Evolutionary conservation across 352 stramenopile species (phyloP).

Genomic region (Phytophthora constricta): DNA sequence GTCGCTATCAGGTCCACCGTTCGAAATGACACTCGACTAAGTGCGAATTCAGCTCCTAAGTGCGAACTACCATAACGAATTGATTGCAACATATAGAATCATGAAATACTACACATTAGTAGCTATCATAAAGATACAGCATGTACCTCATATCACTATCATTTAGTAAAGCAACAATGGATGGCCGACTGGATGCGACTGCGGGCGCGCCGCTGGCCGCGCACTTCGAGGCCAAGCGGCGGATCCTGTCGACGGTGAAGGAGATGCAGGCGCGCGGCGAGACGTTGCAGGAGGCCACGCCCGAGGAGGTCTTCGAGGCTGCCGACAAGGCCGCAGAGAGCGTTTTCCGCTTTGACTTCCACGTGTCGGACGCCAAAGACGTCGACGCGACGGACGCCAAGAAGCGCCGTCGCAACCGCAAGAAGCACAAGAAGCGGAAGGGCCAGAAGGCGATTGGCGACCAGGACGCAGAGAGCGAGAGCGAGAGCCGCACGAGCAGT

Average conservation of each 20-base stretch:
- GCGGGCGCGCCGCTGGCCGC: slow-evolving; percentile 38
- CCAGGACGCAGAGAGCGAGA: slow-evolving; percentile 3
- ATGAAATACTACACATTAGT: no score
- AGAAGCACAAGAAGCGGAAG: slow-evolving; percentile 36
- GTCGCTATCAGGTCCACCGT: slow-evolving; percentile 3
- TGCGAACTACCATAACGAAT: no score
- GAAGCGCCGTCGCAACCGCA: slow-evolving; percentile 42
- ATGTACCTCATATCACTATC: no score
- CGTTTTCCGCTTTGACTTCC: slow-evolving; percentile 67
- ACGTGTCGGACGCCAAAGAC: slow-evolving; percentile 17
- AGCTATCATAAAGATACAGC: no score
- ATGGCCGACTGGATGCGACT: slow-evolving; percentile 25
- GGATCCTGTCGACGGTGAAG: slow-evolving; percentile 41
- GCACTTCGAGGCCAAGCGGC: slow-evolving; percentile 59
- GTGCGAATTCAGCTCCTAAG: slow-evolving; percentile 17
- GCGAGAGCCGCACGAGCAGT: slow-evolving; percentile 17
- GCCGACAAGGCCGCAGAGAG: slow-evolving; percentile 31
- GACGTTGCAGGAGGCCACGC: slow-evolving; percentile 42
- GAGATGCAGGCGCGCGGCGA: slow-evolving; percentile 35
- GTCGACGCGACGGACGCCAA: slow-evolving; percentile 10
- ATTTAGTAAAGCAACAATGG: slow-evolving; percentile 31
- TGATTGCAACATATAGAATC: no score
- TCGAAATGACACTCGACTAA: slow-evolving; percentile 16
- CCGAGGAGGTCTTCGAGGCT: slow-evolving; percentile 38
- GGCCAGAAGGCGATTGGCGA: slow-evolving; percentile 28